Percentiles rank a stretch among this genome's conserved stretches.
Conservation (phyloP, 2,329 filamentous ascomycete species). For the Penicillium sp. region DNA sequence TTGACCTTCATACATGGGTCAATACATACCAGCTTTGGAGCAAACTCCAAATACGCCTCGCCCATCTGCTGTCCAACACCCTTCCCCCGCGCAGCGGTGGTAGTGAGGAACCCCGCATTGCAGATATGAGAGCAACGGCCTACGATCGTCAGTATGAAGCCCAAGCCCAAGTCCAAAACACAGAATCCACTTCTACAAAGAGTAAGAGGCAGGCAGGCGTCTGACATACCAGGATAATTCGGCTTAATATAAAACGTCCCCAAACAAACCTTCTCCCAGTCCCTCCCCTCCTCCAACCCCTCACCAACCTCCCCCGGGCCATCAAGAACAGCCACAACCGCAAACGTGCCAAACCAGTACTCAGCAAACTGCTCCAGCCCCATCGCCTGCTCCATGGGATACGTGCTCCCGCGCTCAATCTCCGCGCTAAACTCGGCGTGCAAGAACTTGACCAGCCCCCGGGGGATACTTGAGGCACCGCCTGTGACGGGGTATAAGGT, state of each 20-base stretch:
- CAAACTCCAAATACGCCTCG: conserved; percentile 39
- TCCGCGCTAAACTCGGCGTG: conserved; percentile 38
- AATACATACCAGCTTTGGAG: conserved; percentile 36
- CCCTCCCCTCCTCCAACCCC: conserved; percentile 26
- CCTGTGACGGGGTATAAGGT: conserved; percentile 34
- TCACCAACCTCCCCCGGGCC: conserved; percentile 12
- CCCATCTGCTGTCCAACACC: conserved; percentile 42
- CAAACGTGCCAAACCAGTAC: conserved; percentile 45
- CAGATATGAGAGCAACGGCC: conserved; percentile 44
- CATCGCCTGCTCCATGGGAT: conserved; percentile 42
- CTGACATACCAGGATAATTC: conserved; percentile 41
- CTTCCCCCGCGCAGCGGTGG: conserved; percentile 32
- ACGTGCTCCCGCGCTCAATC: conserved; percentile 38
- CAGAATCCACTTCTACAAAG: no score
- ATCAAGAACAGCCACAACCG: conserved; percentile 33
- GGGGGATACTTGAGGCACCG: conserved; percentile 26
- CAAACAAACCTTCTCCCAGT: conserved; percentile 40
- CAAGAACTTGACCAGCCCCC: conserved; percentile 29
- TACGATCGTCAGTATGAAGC: conserved; percentile 11
- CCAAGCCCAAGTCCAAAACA: background rate
- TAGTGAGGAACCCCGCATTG: conserved; percentile 42
- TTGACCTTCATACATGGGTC: background rate
- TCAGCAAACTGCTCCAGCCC: conserved; percentile 31
- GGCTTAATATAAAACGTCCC: conserved; percentile 46
- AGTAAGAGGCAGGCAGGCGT: no score